phyloP scores from a whole-genome alignment of 345 rosid genomes.

The Salix viminalis region DNA sequence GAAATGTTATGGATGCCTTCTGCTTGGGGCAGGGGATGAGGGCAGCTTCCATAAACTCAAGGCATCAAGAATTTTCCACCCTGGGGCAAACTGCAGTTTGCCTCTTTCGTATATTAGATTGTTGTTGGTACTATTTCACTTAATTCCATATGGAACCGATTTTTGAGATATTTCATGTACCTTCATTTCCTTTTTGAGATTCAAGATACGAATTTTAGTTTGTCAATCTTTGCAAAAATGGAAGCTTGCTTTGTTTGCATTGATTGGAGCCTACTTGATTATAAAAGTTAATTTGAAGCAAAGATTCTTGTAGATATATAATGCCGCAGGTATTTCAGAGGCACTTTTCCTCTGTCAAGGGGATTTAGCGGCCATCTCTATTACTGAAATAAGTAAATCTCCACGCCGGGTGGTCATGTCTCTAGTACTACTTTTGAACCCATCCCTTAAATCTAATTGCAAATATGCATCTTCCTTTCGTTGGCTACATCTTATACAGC shows the following conservation, averaged over 20 bases:
- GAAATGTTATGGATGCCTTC: too few relatives aligned
- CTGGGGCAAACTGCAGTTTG: neutral
- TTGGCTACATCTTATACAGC: neutral
- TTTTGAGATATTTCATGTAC: neutral
- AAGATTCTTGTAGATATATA: neutral
- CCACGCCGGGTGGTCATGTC: neutral
- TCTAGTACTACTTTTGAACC: neutral
- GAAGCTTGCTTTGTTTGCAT: neutral
- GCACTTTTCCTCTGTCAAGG: neutral
- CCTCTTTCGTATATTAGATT: neutral
- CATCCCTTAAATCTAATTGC: neutral
- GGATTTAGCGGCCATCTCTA: neutral
- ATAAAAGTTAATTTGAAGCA: neutral
- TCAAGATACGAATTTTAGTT: neutral
- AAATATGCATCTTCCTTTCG: neutral
- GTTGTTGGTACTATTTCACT: neutral
- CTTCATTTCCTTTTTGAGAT: neutral
- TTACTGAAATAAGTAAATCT: neutral
- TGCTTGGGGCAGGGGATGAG: neutral
- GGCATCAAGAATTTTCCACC: neutral
- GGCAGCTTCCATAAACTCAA: neutral
- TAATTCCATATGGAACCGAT: neutral
- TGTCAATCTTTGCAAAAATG: neutral
- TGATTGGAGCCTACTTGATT: neutral
- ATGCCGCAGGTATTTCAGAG: neutral